These are phyloP conservation scores for Neurospora sublineolata DNA, from an alignment of 495 filamentous ascomycete genomes.

Conservation along the genomic window DNA sequence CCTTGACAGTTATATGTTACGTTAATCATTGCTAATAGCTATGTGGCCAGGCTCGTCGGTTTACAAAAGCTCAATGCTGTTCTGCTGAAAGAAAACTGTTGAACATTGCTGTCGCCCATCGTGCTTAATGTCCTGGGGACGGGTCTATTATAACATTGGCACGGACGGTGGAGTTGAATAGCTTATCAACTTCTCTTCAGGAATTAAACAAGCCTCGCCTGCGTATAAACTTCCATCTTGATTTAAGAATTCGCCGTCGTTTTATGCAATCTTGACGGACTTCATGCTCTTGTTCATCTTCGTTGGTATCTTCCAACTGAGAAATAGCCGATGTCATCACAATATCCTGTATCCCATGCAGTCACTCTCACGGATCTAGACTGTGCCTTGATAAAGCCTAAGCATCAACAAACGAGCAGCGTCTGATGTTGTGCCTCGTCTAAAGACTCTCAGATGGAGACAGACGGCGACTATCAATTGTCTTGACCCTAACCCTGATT, in stretches of 20 bases:
- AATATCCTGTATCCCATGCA: too few relatives aligned
- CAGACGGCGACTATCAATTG: neutral
- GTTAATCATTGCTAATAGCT: neutral
- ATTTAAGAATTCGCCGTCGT: too few relatives aligned
- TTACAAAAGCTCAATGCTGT: neutral
- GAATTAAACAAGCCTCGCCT: neutral
- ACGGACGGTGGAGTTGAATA: too few relatives aligned
- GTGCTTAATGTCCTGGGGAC: neutral
- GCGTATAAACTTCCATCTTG: too few relatives aligned
- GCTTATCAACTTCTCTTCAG: neutral
- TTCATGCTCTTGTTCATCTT: neutral
- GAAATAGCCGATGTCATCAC: neutral
- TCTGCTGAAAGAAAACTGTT: neutral
- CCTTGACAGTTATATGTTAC: neutral
- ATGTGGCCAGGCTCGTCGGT: neutral
- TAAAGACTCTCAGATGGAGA: neutral
- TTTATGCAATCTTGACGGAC: neutral
- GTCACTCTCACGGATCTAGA: neutral
- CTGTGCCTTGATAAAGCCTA: neutral
- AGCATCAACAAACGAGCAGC: neutral
- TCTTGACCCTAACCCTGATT: neutral
- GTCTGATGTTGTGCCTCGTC: neutral
- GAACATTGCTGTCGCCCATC: neutral
- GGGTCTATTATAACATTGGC: too few relatives aligned
- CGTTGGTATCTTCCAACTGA: neutral